These are phyloP conservation scores for Nannochloris sp. DNA, from an alignment of 139 green algal species.

Conservation along the genomic window DNA sequence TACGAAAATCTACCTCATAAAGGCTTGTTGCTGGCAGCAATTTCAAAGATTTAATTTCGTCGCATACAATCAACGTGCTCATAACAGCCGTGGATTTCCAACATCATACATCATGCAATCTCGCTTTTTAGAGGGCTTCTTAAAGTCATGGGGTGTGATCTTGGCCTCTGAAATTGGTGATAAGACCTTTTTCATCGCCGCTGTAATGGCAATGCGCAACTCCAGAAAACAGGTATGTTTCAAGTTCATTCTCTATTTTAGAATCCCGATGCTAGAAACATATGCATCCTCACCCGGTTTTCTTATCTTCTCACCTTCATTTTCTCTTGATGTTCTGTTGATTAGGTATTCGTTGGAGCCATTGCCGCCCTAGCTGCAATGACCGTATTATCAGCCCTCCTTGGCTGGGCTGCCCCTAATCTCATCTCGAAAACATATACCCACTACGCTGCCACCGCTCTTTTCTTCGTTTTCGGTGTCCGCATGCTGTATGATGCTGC, in stretches of 20 bases:
- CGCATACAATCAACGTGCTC: no score
- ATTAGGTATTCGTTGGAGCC: constrained; percentile 78
- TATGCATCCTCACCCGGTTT: not conserved
- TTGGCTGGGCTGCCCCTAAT: constrained; percentile 82
- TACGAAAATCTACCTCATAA: no score
- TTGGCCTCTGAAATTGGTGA: constrained; percentile 66
- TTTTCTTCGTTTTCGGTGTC: constrained; percentile 90
- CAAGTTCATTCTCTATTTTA: not conserved
- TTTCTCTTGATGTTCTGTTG: not conserved
- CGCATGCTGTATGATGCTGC: constrained; percentile 70
- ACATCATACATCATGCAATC: no score
- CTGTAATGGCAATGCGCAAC: constrained; percentile 84
- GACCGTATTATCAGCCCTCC: constrained; percentile 76
- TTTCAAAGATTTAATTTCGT: no score
- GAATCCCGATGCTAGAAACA: not conserved
- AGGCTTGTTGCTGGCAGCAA: no score
- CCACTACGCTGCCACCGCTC: constrained; percentile 68
- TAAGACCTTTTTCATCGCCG: constrained; percentile 98
- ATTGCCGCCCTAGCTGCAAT: constrained; percentile 79
- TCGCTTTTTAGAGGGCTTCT: constrained; percentile 38
- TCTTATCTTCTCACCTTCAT: not conserved
- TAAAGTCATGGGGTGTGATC: constrained; percentile 56
- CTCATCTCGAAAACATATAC: constrained; percentile 82
- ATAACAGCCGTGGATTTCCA: no score
- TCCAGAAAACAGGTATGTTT: constrained; percentile 40